Evolutionary conservation across 2,329 filamentous ascomycete genomes (phyloP), one percentile per base, ranked within the genome.

Genomic region (Colletotrichum sp.): DNA sequence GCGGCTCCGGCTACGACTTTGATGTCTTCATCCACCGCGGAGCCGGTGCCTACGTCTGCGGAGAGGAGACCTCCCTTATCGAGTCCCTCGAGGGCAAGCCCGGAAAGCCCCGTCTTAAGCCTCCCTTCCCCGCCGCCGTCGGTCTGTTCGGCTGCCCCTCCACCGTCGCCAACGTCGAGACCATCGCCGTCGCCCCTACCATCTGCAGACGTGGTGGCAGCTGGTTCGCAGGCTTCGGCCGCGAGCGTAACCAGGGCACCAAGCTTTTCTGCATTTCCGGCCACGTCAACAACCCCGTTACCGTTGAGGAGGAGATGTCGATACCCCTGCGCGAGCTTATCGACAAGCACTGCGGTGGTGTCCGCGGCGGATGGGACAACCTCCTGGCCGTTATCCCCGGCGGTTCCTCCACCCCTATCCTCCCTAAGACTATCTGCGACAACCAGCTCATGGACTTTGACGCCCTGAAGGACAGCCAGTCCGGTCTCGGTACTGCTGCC

Each of bases 381-480:
- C 91, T 99, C 69, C 93, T 96, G 81, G 97, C 97, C 78, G 88
- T 99, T 83, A 99, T 99, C 80, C 97, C 97, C 9, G 97, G 97
- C 84, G 97, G 97, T 79, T 98, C 96, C 4, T 99, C 97, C 10
- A 99, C 97, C 1, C 97, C 97, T 9, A 96, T 99, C 80, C 91
- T 99, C 67, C 97, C 97, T 80, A 98, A 96, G 90, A 87, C 86
- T 79, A 88, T 98, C 79, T 99, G 97, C 85, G 96, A 98, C 85
- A 93, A 98, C 82, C 96, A 99, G 86, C 88, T 99, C 71, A 99
- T 99, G 97, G 97, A 99, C 88, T 99, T 99, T 83, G 97, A 99
- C 84, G 96, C 95, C 12, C 92, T 99, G 81, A 99, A 99, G 91
- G 97, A 99, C 87, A 96, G 93, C 80, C 97, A 99, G 88, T 98